Conservation (phyloP, 352 stramenopile genomes). For the Phytophthora aleatoria region DNA sequence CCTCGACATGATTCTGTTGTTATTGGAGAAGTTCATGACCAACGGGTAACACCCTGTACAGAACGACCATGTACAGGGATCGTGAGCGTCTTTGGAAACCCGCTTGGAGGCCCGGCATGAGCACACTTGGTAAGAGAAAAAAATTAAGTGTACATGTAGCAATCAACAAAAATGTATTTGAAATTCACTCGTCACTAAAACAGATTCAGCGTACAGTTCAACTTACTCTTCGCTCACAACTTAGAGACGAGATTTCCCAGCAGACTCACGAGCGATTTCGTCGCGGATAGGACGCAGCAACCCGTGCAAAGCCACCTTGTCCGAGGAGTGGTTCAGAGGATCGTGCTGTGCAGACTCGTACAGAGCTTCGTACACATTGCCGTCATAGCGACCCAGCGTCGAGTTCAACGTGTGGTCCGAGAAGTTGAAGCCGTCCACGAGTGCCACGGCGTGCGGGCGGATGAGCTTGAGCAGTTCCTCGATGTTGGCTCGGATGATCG, state of each 20-base stretch:
- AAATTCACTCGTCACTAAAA: not conserved
- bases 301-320: conserved; percentile 69
- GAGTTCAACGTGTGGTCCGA: conserved; percentile 77
- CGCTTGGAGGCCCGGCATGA: conserved; percentile 9
- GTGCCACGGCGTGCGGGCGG: conserved; percentile 68
- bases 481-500: conserved; percentile 53
- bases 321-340: conserved; percentile 60
- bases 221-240: not conserved
- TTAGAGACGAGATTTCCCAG: conserved; percentile 41
- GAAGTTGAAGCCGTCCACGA: conserved; percentile 85
- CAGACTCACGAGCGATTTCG: conserved; percentile 32
- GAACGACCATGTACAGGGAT: not conserved
- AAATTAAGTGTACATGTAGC: too few species aligned
- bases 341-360: conserved; percentile 66
- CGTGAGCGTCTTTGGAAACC: conserved; percentile 4
- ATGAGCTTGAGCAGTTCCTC: conserved; percentile 56
- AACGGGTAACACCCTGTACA: not conserved
- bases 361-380: conserved; percentile 75
- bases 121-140: too few species aligned
- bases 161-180: not conserved
- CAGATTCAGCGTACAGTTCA: not conserved
- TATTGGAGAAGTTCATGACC: conserved; percentile 10
- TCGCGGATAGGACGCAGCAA: conserved; percentile 66
- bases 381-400: conserved; percentile 73
- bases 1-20: conserved; percentile 6